These are phyloP conservation scores for Neonectria hederae DNA, from an alignment of 2,329 filamentous ascomycete genomes.

Conservation along the genomic window DNA sequence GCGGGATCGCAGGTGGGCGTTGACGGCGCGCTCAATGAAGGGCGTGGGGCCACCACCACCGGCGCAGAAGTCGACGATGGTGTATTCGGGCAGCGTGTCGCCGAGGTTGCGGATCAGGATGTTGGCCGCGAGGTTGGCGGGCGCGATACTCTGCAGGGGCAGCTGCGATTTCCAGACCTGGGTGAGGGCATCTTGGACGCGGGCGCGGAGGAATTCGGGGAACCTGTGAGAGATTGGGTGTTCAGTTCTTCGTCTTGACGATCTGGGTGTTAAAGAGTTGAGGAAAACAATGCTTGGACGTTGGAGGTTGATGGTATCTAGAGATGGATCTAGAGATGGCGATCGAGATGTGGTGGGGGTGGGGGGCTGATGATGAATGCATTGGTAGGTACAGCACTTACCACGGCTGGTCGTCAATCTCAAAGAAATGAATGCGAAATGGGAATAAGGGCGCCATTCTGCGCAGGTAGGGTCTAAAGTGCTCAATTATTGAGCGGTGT, in stretches of 20 bases:
- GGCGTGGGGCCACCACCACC: conserved; percentile 78
- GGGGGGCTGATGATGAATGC: not conserved
- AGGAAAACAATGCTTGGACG: not conserved
- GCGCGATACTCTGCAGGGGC: conserved; percentile 66
- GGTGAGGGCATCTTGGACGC: conserved; percentile 72
- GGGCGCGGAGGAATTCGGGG: conserved; percentile 69
- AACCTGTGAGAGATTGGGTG: conserved; percentile 58
- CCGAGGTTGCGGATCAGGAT: conserved; percentile 64
- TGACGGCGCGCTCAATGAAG: conserved; percentile 68
- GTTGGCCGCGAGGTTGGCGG: conserved; percentile 68
- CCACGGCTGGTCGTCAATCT: conserved; percentile 75
- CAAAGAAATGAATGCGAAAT: conserved; percentile 68
- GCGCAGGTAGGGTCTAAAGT: no score
- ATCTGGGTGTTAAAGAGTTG: not conserved
- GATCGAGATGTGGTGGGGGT: not conserved
- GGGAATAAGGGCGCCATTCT: conserved; percentile 62
- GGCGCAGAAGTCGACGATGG: conserved; percentile 79
- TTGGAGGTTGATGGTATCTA: not conserved
- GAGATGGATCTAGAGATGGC: not conserved
- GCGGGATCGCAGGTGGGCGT: conserved; percentile 51
- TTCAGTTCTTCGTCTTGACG: conserved; percentile 9
- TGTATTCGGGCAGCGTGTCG: conserved; percentile 60
- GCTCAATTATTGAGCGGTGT: not conserved
- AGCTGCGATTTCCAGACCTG: conserved; percentile 69
- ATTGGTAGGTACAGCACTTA: conserved; percentile 46